Evolutionary conservation across 768 basidiomycete genomes (phyloP), one percentile per base, ranked within the genome.

Genomic region (Lepiota venenata): DNA sequence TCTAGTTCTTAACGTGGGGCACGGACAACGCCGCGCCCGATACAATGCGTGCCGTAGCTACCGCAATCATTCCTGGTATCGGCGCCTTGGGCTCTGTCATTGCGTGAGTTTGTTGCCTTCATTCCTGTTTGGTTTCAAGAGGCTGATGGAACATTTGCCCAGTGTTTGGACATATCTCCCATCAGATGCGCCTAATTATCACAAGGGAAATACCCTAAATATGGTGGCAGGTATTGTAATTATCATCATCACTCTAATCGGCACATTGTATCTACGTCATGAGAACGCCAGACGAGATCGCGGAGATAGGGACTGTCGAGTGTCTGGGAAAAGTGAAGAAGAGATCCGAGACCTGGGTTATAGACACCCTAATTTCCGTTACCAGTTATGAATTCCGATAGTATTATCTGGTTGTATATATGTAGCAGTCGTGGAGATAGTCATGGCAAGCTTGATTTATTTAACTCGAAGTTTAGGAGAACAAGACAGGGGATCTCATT

Each of bases 141-240:
- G 38, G 41, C 37, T 48, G 52, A 40, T 37, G 14, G 18, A 47
- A 15, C 25, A 10, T 32, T 8, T 43, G 5, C 27, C 48, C 48
- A 76, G 75, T 40, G 76, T 76, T 1, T 77, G 76, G 77, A 75
- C 77, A 6, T 79, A 79, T 55, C 60, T 77, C 9, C 74, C 77
- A 3, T 60, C 60, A 12, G 78, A 79, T 55, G 71, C 75, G 1
- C 78, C 76, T 3, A 66, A 78, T 52, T 79, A 68, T 54, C 76
- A 72, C 60, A 71, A 73, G 40, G 78, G 77, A n/a, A 78, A 77
- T 60, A 65, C 69, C 1, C 66, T 78, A 35, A 78, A 78, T 56
- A 69, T 79, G 4, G 73, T 69, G 3, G 70, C 75, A 2, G 60
- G 65, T 0, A 64, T 69, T 21, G 71, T 65, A 25, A 41, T 74